Conservation (phyloP, 2,329 filamentous ascomycete genomes). For the Trichoderma koningiopsis region DNA sequence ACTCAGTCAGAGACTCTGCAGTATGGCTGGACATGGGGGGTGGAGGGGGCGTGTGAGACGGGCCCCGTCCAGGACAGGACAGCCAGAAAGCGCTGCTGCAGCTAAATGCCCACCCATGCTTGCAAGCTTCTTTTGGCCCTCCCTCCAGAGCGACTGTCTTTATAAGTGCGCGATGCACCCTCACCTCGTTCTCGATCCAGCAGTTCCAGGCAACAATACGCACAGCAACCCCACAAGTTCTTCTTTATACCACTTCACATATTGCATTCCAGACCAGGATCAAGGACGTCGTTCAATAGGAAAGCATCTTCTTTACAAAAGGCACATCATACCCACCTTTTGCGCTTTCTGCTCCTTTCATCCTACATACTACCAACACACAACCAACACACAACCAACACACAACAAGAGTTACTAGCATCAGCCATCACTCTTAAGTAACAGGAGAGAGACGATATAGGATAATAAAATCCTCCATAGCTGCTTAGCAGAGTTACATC, state of each 20-base stretch:
- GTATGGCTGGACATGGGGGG: background rate
- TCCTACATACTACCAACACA: conserved; percentile 11
- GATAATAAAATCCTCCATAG: background rate
- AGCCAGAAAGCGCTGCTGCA: conserved; percentile 1
- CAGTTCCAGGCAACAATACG: conserved; percentile 26
- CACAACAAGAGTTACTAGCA: background rate
- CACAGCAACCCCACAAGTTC: conserved; percentile 18
- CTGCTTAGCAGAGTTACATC: background rate
- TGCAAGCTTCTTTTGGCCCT: background rate
- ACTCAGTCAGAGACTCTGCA: conserved; percentile 7
- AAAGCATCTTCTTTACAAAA: conserved; percentile 18
- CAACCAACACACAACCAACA: conserved; percentile 7
- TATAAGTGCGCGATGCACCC: conserved; percentile 26
- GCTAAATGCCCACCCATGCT: background rate
- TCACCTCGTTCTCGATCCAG: conserved; percentile 23
- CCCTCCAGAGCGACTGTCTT: conserved; percentile 5
- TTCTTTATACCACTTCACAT: background rate
- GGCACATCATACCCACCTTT: conserved; percentile 13
- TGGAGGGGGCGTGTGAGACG: conserved; percentile 25
- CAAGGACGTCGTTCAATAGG: background rate
- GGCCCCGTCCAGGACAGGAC: background rate
- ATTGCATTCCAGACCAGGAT: conserved; percentile 16
- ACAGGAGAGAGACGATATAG: background rate
- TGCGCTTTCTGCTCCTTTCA: conserved; percentile 2
- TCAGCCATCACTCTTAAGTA: background rate